Base-by-base conservation (phyloP, 2,329 filamentous ascomycete species). In the Alternaria metachromatica region DNA sequence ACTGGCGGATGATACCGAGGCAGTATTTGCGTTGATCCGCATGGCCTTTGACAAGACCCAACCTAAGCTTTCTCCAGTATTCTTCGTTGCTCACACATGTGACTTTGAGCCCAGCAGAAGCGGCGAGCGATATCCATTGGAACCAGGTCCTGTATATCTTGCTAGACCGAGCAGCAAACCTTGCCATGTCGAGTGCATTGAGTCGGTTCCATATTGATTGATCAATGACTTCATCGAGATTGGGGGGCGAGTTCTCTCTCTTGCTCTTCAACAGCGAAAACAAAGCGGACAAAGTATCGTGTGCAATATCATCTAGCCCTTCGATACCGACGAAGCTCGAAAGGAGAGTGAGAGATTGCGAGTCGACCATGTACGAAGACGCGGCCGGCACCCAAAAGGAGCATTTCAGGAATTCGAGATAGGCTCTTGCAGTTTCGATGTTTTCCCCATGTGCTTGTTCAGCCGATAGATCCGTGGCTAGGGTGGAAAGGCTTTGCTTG, bases 21-120 rank as follows among this genome's bases (percentile, higher is more conserved):
- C 81, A 82, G 57, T 80, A 80, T 60, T 84, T 84, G 12, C 82
- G 80, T 58, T 82, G 78, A 66, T 85, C 83, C 6, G 77, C 76
- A 60, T 82, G 81, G 8, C 83, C 83, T 20, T 71, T 64, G n/a
- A 80, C 68, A 11, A 85, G 70, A 2, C 82, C 82, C 6, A 64
- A 55, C 15, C 77, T 76, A 1, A 85, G 59, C 18, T 72, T 69
- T 4, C 67, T 57, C 83, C 83, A 85, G 59, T 84, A 84, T 1
- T 72, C 26, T 23, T 76, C 71, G 7, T 75, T 60, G 15, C 72
- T 62, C 4, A 81, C 23, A 6, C 69, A 74, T n/a, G 71, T 51
- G 9, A 70, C 58, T 3, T 71, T 60, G 6, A 74, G 45, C 3
- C 68, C 66, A 51, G 66, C 64, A 2, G 55, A 44, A 8, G 49